phyloP scores from a whole-genome alignment of 352 stramenopile species.

The Pythium aphanidermatum region DNA sequence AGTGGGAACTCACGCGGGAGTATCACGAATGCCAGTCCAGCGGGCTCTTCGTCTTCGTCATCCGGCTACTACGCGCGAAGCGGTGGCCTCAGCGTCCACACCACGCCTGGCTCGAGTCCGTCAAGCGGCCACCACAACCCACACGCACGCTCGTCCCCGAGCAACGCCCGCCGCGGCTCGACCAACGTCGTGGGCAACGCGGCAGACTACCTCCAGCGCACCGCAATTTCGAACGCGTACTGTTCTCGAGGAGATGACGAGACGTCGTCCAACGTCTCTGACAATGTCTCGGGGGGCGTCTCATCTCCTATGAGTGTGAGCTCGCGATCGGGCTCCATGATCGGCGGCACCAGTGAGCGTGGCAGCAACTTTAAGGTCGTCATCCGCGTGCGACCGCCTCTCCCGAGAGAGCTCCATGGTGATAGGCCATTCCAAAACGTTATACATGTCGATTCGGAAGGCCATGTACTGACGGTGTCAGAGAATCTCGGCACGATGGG shows the following conservation, averaged over 20 bases:
- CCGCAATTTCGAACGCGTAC: slow-evolving; percentile 51
- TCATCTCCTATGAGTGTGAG: slow-evolving; percentile 33
- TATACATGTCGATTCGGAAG: slow-evolving; percentile 78
- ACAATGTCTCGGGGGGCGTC: slow-evolving; percentile 33
- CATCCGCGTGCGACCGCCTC: slow-evolving; percentile 86
- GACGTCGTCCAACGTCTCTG: slow-evolving; percentile 50
- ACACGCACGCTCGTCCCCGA: slow-evolving; percentile 3
- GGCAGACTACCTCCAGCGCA: slow-evolving; percentile 42
- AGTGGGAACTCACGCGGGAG: slow-evolving; percentile 20
- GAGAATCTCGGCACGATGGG: slow-evolving; percentile 67
- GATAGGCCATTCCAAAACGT: slow-evolving; percentile 90
- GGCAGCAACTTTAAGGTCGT: slow-evolving; percentile 91
- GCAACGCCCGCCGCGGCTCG: slow-evolving; percentile 6
- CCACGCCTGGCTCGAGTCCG: slow-evolving; percentile 26
- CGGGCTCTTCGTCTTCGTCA: no score
- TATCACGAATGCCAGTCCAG: slow-evolving; percentile 3
- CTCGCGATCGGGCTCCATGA: slow-evolving; percentile 17
- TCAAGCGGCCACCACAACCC: slow-evolving; percentile 14
- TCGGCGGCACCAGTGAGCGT: slow-evolving; percentile 11
- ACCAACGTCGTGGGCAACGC: slow-evolving; percentile 5
- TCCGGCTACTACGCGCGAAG: no score
- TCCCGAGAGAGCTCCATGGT: slow-evolving; percentile 84
- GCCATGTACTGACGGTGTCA: slow-evolving; percentile 85
- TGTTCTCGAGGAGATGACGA: slow-evolving; percentile 38
- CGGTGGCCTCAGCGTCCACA: slow-evolving; percentile 41